These are phyloP conservation scores for Naganishia sp. DNA, from an alignment of 1,284 basidiomycete species.

Conservation along the genomic window DNA sequence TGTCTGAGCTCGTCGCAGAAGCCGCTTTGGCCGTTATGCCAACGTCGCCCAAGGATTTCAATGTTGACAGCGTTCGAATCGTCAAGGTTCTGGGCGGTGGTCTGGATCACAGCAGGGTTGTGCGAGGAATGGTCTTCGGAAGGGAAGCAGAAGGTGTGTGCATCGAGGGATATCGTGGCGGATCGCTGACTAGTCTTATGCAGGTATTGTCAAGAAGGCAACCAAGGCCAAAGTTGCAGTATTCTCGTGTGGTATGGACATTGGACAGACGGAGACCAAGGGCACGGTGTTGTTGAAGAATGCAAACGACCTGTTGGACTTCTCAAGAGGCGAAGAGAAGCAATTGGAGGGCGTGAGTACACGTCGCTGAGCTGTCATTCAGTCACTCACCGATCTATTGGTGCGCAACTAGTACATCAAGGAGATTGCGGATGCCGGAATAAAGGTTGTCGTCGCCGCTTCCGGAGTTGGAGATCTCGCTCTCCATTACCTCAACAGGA, in stretches of 20 bases:
- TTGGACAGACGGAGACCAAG: conserved; percentile 97
- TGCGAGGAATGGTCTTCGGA: conserved; percentile 98
- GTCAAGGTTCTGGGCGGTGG: conserved; percentile 98
- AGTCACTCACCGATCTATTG: background rate
- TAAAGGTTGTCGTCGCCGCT: conserved; percentile 91
- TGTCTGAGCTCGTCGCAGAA: conserved; percentile 85
- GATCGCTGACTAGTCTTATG: background rate
- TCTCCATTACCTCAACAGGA: conserved; percentile 93
- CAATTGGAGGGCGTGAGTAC: conserved; percentile 80
- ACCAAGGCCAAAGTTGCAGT: conserved; percentile 86
- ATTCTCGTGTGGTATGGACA: conserved; percentile 88
- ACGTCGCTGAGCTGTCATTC: background rate
- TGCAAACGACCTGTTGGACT: conserved; percentile 95
- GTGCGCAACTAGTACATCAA: conserved; percentile 73
- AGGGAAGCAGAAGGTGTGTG: conserved; percentile 83
- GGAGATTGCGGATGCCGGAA: conserved; percentile 94
- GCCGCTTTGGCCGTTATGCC: conserved; percentile 91
- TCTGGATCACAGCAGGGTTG: conserved; percentile 77
- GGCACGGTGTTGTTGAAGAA: conserved; percentile 96
- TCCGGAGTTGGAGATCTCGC: conserved; percentile 93
- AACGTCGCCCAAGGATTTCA: conserved; percentile 82
- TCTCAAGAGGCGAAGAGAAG: conserved; percentile 92
- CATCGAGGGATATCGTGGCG: background rate
- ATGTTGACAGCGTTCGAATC: conserved; percentile 96
- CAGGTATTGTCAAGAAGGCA: conserved; percentile 78